Percentiles rank a stretch among this genome's conserved stretches.
Evolutionary conservation across 2,329 filamentous ascomycete species (phyloP).

Genomic region (Neofusicoccum umdonicola): DNA sequence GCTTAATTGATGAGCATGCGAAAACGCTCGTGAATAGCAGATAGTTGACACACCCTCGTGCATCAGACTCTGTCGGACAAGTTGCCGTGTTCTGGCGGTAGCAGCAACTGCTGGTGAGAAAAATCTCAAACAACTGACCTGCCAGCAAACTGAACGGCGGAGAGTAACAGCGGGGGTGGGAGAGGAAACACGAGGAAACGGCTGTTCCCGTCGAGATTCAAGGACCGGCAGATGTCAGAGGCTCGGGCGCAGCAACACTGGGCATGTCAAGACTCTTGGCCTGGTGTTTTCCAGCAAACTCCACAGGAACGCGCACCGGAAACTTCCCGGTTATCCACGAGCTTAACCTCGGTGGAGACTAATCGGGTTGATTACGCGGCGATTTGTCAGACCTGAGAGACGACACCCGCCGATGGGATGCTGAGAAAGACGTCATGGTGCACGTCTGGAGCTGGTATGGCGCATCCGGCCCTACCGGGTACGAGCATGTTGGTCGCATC

Average conservation of each 20-base stretch:
- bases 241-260: background rate
- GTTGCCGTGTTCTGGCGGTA: no score
- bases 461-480: background rate
- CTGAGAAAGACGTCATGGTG: background rate
- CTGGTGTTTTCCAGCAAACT: background rate
- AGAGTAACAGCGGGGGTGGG: background rate
- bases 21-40: no score
- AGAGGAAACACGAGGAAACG: background rate
- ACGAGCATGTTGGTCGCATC: background rate
- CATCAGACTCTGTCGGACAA: no score
- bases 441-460: background rate
- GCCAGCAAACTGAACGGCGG: background rate
- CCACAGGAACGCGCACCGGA: background rate
- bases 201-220: background rate
- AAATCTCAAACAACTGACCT: background rate
- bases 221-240: background rate
- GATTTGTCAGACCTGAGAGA: background rate
- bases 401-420: background rate
- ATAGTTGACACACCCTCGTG: no score
- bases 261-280: background rate
- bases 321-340: background rate
- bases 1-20: no score
- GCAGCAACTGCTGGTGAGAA: no score
- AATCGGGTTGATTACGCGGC: background rate
- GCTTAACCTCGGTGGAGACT: background rate